Conservation (phyloP, 305 asterid species). For the Fraxinus platypoda region DNA sequence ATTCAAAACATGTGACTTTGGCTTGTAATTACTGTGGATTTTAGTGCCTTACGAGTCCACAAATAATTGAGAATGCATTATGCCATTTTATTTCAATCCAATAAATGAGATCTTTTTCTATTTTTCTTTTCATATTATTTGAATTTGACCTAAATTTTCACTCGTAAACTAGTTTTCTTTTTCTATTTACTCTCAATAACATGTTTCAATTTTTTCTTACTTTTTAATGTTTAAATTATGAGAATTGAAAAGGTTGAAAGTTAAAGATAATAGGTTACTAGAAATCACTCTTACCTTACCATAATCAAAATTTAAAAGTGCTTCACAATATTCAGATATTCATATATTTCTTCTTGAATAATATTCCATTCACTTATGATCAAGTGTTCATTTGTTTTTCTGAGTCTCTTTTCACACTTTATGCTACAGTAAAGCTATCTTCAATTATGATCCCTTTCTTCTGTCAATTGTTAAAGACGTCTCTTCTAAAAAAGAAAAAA, state of each 20-base stretch:
- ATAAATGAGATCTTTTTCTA: background rate
- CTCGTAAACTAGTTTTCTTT: background rate
- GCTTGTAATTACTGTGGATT: background rate
- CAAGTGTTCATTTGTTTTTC: background rate
- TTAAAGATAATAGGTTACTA: background rate
- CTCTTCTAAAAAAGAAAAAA: background rate
- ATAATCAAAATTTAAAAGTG: background rate
- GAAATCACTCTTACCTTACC: background rate
- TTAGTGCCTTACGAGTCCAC: background rate
- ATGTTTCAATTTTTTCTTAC: background rate
- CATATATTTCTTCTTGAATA: background rate
- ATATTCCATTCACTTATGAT: background rate
- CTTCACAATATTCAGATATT: background rate
- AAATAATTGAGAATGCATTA: background rate
- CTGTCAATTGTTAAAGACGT: background rate
- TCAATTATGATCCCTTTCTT: background rate
- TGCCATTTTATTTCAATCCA: background rate
- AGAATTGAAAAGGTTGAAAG: background rate
- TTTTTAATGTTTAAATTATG: background rate
- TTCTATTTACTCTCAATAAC: background rate
- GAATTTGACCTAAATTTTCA: background rate
- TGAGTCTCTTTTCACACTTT: background rate
- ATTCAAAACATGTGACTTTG: constrained; percentile 22
- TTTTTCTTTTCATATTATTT: background rate
- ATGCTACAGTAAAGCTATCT: background rate